phyloP scores from a whole-genome alignment of 2,329 filamentous ascomycete genomes.

The Didymosphaeria variabile region DNA sequence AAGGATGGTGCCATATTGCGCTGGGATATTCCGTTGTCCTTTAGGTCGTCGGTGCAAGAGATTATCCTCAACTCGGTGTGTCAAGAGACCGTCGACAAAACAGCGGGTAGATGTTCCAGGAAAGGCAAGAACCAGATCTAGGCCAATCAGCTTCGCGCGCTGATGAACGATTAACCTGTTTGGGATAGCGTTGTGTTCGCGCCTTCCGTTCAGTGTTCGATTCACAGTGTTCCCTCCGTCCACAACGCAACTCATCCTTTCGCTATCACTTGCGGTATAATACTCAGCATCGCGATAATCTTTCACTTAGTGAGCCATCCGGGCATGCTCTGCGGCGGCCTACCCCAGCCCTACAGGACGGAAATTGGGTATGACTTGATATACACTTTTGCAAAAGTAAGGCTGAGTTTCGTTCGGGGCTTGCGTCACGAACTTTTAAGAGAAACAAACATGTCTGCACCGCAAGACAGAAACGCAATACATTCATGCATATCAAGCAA shows the following conservation, averaged over 20 bases:
- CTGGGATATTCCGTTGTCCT: neutral
- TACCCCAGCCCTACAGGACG: neutral
- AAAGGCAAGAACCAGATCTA: neutral
- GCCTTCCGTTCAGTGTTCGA: neutral
- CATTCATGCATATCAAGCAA: no score
- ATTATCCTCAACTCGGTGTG: neutral
- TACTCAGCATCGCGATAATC: neutral
- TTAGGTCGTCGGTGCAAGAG: neutral
- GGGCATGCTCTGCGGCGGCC: neutral
- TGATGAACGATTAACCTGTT: neutral
- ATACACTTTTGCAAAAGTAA: neutral
- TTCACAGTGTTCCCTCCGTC: accelerated
- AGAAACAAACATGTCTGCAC: neutral
- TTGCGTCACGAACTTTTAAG: neutral
- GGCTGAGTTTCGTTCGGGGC: neutral
- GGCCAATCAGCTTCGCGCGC: neutral
- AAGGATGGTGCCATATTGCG: neutral
- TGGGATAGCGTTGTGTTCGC: neutral
- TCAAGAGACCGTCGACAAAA: neutral
- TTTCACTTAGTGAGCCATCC: neutral
- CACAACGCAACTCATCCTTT: neutral
- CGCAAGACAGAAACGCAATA: neutral
- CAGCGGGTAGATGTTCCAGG: neutral
- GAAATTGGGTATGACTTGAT: neutral
- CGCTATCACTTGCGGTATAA: neutral